A percentile compares a stretch with the other conserved stretches of the same genome.
Conservation (phyloP, 805 yeast species). For the Zygoascus ofunaensis region DNA sequence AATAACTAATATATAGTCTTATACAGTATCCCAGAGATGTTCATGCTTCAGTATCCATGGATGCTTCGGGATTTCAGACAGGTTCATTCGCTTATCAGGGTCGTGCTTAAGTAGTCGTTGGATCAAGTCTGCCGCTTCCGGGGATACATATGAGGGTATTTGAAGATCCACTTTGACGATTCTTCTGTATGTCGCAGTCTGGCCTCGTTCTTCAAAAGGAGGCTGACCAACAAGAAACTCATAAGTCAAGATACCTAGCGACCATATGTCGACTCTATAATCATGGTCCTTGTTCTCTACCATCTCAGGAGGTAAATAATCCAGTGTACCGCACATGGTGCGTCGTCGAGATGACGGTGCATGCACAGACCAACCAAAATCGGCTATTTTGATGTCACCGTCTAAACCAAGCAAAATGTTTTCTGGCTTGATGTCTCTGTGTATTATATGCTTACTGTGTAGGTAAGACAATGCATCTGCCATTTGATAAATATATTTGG, state of each 20-base stretch:
- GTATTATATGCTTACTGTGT: constrained; percentile 74
- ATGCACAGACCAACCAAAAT: constrained; percentile 93
- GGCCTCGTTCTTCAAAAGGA: constrained; percentile 83
- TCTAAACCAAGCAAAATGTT: constrained; percentile 72
- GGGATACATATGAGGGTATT: constrained; percentile 60
- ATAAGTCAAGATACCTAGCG: constrained; percentile 76
- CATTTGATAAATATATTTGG: constrained; percentile 64
- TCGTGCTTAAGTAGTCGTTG: constrained; percentile 50
- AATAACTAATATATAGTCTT: too few species aligned
- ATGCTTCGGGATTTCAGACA: constrained; percentile 57
- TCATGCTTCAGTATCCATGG: constrained; percentile 75
- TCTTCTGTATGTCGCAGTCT: constrained; percentile 61
- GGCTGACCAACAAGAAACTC: constrained; percentile 85
- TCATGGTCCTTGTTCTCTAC: constrained; percentile 76
- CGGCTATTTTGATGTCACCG: constrained; percentile 74
- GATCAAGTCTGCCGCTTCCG: constrained; percentile 73
- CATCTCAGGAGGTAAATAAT: constrained; percentile 93
- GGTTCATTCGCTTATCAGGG: constrained; percentile 55
- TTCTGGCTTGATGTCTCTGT: constrained; percentile 91
- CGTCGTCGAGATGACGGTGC: constrained; percentile 51
- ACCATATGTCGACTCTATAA: constrained; percentile 80
- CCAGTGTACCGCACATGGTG: constrained; percentile 92
- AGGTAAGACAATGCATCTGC: constrained; percentile 70
- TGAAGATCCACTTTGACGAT: constrained; percentile 69
- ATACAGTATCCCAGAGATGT: constrained; percentile 42